Conservation (phyloP, 768 basidiomycete genomes). For the Agrocybe praecox region DNA sequence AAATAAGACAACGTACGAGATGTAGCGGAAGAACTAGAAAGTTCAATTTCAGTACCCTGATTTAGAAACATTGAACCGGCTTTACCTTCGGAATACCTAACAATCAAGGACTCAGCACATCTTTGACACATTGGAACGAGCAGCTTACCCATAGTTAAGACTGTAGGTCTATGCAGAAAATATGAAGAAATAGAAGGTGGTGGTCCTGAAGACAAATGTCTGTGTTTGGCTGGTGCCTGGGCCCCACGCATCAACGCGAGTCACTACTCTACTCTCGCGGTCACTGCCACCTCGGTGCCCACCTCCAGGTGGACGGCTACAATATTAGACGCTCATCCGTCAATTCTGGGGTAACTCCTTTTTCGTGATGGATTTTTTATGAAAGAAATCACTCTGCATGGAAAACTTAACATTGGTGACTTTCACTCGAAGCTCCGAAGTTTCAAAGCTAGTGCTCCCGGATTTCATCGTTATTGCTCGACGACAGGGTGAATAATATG, state of each 20-base stretch:
- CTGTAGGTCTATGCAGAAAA: not conserved
- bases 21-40: slow-evolving; percentile 91
- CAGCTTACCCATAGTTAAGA: slow-evolving; percentile 24
- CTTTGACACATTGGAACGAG: not conserved
- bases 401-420: too few species aligned
- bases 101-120: not conserved
- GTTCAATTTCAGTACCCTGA: not conserved
- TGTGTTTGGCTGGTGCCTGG: slow-evolving; percentile 9
- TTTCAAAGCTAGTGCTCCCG: too few species aligned
- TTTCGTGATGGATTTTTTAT: too few species aligned
- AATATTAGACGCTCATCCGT: too few species aligned
- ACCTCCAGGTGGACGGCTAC: too few species aligned
- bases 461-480: too few species aligned
- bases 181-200: slow-evolving; percentile 8
- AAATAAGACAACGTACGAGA: slow-evolving; percentile 64
- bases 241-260: not conserved
- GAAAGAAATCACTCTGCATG: too few species aligned
- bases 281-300: not conserved
- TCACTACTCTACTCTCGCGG: not conserved
- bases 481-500: too few species aligned
- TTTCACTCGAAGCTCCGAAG: too few species aligned
- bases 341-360: too few species aligned
- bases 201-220: slow-evolving; percentile 17
- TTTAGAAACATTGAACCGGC: not conserved
- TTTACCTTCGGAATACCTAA: slow-evolving; percentile 64